Evolutionary conservation across 106 monocot species (phyloP).

Genomic region (Dendrobium nobile): DNA sequence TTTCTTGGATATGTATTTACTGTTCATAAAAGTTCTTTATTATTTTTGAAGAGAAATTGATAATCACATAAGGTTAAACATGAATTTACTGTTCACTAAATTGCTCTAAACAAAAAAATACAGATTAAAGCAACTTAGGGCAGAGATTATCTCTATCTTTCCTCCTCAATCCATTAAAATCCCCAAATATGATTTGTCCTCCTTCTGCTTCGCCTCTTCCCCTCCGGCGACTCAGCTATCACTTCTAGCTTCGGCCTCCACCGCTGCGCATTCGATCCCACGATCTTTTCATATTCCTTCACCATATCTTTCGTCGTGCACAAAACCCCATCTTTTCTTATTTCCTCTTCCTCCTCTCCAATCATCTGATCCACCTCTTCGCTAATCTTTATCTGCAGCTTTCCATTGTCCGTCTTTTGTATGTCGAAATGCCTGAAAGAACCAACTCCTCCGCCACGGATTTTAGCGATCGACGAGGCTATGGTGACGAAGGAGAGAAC

Average conservation of each 20-base stretch:
- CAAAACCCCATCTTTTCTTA: conserved; percentile 12
- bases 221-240: conserved; percentile 26
- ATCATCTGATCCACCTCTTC: conserved; percentile 19
- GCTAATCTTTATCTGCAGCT: conserved; percentile 48
- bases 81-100: too few species aligned
- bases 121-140: too few species aligned
- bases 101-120: too few species aligned
- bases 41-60: too few species aligned
- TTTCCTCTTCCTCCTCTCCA: not conserved
- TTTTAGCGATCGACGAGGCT: conserved; percentile 22
- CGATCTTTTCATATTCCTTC: conserved; percentile 73
- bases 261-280: conserved; percentile 15
- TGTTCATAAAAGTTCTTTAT: too few species aligned
- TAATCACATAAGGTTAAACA: too few species aligned
- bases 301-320: conserved; percentile 45
- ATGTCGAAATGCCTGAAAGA: conserved; percentile 43
- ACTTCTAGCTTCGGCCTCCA: conserved; percentile 76
- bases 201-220: not conserved
- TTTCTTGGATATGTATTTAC: too few species aligned
- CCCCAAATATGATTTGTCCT: not conserved
- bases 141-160: not conserved
- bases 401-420: conserved; percentile 40
- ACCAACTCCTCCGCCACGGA: not conserved
- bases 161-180: not conserved
- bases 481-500: conserved; percentile 77